Percentiles rank a stretch among this genome's conserved stretches.
Conservation (phyloP, 495 filamentous ascomycete species). For the Aspergillus nanangensis region DNA sequence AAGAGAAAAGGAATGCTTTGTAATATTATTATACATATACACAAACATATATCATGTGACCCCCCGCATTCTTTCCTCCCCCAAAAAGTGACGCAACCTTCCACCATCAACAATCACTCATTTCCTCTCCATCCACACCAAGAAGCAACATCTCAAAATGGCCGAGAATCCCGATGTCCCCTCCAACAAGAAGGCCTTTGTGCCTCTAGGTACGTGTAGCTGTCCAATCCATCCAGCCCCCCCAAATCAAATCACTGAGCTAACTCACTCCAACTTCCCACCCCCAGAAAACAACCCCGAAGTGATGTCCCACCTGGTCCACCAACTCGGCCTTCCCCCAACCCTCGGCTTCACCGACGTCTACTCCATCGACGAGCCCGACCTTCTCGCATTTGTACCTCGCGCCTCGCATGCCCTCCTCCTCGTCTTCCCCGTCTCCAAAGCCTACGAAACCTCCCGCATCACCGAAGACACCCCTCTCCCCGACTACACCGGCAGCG, state of each 20-base stretch:
- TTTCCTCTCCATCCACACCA: background rate
- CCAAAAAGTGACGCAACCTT: too few species aligned
- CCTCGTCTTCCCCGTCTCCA: conserved; percentile 78
- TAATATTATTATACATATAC: too few species aligned
- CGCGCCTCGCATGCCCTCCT: conserved; percentile 79
- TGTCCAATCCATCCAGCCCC: background rate
- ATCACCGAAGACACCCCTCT: conserved; percentile 57
- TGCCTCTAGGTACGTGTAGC: conserved; percentile 37
- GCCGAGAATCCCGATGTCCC: conserved; percentile 33
- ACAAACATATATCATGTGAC: too few species aligned
- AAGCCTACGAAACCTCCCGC: conserved; percentile 63
- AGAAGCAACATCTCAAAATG: conserved; percentile 22
- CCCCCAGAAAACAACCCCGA: conserved; percentile 72
- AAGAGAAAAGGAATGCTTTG: background rate
- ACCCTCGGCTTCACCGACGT: conserved; percentile 74
- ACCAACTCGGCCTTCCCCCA: conserved; percentile 66
- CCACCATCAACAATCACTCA: background rate
- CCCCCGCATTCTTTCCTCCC: too few species aligned
- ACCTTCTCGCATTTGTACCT: conserved; percentile 74
- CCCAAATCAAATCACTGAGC: conserved; percentile 5
- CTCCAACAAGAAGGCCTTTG: conserved; percentile 41
- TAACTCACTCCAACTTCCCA: conserved; percentile 11
- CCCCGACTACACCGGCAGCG: conserved; percentile 46
- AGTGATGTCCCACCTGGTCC: conserved; percentile 72
- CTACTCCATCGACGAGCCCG: conserved; percentile 74